Evolutionary conservation across 768 basidiomycete species (phyloP).

Genomic region (Gautieria morchelliformis): DNA sequence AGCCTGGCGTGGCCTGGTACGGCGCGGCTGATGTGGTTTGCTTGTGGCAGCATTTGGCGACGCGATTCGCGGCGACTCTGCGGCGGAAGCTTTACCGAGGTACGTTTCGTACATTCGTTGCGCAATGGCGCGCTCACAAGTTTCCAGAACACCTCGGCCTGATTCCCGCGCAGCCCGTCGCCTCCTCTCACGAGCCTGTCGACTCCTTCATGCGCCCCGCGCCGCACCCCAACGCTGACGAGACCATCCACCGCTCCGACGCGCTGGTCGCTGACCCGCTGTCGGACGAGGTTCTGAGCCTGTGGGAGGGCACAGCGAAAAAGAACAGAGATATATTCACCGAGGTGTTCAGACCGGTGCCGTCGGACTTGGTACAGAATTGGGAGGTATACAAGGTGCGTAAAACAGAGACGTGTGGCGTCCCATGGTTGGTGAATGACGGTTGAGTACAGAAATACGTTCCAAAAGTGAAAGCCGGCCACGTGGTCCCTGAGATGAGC

Average conservation of each 20-base stretch:
- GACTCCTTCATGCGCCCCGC: conserved; percentile 70
- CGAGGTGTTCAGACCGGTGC: conserved; percentile 79
- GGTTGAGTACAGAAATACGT: conserved; percentile 45
- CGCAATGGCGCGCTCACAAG: too few species aligned
- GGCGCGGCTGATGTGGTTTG: background rate
- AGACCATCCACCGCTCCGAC: conserved; percentile 51
- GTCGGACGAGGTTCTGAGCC: conserved; percentile 40
- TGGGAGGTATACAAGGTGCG: conserved; percentile 72
- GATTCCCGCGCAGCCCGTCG: conserved; percentile 56
- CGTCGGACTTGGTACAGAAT: conserved; percentile 68
- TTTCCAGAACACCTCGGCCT: conserved; percentile 76
- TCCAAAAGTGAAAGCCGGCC: conserved; percentile 70
- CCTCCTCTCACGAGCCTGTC: conserved; percentile 29
- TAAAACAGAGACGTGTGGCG: background rate
- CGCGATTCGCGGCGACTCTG: conserved; percentile 75
- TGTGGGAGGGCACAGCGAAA: conserved; percentile 65
- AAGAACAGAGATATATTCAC: conserved; percentile 80
- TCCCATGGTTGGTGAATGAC: background rate
- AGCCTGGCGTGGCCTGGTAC: too few species aligned
- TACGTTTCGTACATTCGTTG: conserved; percentile 19
- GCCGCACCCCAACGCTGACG: conserved; percentile 60
- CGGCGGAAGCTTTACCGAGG: conserved; percentile 79
- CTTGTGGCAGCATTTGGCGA: conserved; percentile 41
- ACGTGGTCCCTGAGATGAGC: conserved; percentile 62
- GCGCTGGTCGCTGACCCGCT: conserved; percentile 70